These are phyloP conservation scores for Penicillium sp. DNA, from an alignment of 2,329 filamentous ascomycete species.

Conservation along the genomic window DNA sequence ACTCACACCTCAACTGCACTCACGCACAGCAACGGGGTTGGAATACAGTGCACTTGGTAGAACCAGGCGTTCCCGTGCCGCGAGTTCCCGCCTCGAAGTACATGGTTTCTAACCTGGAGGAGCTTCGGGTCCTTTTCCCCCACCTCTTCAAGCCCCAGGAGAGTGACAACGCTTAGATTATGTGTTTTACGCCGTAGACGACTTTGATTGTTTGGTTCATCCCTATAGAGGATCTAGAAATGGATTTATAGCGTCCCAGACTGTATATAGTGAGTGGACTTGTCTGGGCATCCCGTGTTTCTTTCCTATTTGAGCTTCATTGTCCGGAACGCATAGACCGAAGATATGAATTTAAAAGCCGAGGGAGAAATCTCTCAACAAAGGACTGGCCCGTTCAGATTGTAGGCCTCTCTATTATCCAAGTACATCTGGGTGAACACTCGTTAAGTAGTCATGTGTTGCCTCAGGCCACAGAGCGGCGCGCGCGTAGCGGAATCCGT, in stretches of 20 bases:
- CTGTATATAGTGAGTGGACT: not conserved
- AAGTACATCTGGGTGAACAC: not conserved
- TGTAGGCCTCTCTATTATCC: no score
- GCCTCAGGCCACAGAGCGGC: conserved; percentile 20
- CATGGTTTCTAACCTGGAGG: conserved; percentile 71
- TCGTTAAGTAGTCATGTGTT: conserved; percentile 1
- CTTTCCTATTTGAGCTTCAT: not conserved
- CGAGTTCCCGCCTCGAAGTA: conserved; percentile 65
- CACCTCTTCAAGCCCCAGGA: conserved; percentile 69
- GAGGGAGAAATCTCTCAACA: no score
- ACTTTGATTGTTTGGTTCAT: not conserved
- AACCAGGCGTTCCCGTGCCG: conserved; percentile 67
- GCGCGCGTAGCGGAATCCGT: conserved; percentile 17
- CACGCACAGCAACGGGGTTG: conserved; percentile 78
- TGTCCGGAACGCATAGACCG: not conserved
- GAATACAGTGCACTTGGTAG: conserved; percentile 81
- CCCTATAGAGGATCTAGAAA: not conserved
- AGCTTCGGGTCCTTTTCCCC: conserved; percentile 74
- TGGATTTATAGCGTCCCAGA: not conserved
- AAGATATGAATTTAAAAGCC: not conserved
- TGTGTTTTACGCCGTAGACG: not conserved
- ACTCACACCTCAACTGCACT: conserved; percentile 78
- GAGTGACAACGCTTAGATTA: conserved; percentile 7
- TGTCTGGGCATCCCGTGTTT: not conserved
- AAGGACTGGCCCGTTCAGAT: no score